phyloP scores from a whole-genome alignment of 2,329 filamentous ascomycete genomes.

The Cladophialophora bantiana region DNA sequence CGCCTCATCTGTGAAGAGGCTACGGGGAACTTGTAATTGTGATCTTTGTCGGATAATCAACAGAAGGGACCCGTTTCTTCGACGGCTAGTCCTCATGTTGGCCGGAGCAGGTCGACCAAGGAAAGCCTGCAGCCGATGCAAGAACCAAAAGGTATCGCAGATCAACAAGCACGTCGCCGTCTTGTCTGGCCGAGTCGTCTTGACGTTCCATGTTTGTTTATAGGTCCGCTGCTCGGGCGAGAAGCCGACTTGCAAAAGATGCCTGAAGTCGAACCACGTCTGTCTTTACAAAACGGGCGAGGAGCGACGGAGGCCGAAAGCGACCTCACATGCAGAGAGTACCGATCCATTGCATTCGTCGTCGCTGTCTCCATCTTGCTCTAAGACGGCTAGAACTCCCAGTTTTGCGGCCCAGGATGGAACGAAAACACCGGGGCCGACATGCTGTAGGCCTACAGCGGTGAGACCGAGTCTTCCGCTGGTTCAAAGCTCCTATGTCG shows the following conservation, averaged over 20 bases:
- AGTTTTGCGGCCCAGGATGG: neutral
- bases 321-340: neutral
- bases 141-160: slow-evolving; percentile 18
- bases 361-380: neutral
- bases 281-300: slow-evolving; percentile 1
- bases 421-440: neutral
- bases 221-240: slow-evolving; percentile 19
- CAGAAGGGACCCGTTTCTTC: neutral
- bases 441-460: neutral
- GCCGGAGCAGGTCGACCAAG: slow-evolving; percentile 16
- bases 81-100: slow-evolving; percentile 10
- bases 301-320: neutral
- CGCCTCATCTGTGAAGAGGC: neutral
- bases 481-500: slow-evolving; percentile 8
- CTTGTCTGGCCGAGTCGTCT: neutral
- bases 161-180: neutral
- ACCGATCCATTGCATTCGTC: neutral
- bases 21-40: neutral
- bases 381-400: neutral
- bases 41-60: neutral
- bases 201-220: neutral
- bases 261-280: slow-evolving; percentile 8
- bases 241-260: slow-evolving; percentile 11
- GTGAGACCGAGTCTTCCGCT: neutral
- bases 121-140: slow-evolving; percentile 24